phyloP scores from a whole-genome alignment of 83 land plant species.

The Picea engelmannii region DNA sequence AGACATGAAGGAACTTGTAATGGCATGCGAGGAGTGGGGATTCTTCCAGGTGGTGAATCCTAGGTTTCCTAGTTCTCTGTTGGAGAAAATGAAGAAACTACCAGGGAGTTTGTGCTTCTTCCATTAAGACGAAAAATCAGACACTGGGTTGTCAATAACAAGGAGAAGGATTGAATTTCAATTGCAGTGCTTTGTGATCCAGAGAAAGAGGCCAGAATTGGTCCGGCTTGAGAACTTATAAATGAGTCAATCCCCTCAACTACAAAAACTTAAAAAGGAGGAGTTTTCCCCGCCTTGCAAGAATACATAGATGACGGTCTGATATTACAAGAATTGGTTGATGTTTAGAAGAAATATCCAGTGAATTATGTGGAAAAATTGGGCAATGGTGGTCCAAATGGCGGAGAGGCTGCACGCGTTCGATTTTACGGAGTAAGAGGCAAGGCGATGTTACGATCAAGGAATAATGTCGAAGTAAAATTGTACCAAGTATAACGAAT shows the following conservation, averaged over 20 bases:
- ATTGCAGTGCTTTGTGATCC: slow-evolving; percentile 68
- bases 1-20: slow-evolving; percentile 21
- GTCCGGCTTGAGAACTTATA: slow-evolving; percentile 35
- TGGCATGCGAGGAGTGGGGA: too few species aligned
- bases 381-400: too few species aligned
- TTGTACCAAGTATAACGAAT: too few species aligned
- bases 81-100: slow-evolving; percentile 25
- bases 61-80: slow-evolving; percentile 18
- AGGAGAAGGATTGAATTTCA: slow-evolving; percentile 39
- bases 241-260: slow-evolving; percentile 10
- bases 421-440: too few species aligned
- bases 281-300: too few species aligned
- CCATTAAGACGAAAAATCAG: slow-evolving; percentile 39
- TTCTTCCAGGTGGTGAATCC: slow-evolving; percentile 29
- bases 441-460: too few species aligned
- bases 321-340: too few species aligned
- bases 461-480: too few species aligned
- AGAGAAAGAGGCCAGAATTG: slow-evolving; percentile 39
- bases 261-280: slow-evolving; percentile 3
- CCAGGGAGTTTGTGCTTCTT: slow-evolving; percentile 31
- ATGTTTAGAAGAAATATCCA: too few species aligned
- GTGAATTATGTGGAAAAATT: too few species aligned
- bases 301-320: too few species aligned
- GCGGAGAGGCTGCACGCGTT: too few species aligned
- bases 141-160: slow-evolving; percentile 29